phyloP scores from a whole-genome alignment of 306 rosid genomes.

The Gastrolobium bilobum region DNA sequence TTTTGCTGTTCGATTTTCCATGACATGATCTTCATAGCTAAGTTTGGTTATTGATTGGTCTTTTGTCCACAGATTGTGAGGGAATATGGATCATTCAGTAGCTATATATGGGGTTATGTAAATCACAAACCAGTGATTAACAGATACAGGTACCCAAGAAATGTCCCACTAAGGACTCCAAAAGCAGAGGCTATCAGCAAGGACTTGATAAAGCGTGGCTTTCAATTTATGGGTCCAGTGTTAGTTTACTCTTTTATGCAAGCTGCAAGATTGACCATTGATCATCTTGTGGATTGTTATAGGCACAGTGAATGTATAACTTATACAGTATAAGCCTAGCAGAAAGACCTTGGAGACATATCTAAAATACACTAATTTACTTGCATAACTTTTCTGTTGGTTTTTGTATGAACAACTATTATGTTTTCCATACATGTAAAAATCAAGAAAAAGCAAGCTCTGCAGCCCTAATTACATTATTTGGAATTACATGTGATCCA shows the following conservation, averaged over 20 bases:
- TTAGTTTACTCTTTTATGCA: constrained; percentile 96
- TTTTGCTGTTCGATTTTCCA: not conserved
- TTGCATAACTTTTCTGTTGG: not conserved
- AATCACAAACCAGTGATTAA: constrained; percentile 82
- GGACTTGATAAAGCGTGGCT: constrained; percentile 80
- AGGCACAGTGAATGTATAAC: constrained; percentile 79
- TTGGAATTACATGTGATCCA: too few species aligned
- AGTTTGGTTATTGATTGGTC: not conserved
- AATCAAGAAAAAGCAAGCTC: not conserved
- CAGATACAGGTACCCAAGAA: constrained; percentile 74
- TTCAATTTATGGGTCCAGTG: constrained; percentile 85
- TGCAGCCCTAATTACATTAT: too few species aligned
- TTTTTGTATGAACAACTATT: constrained; percentile 12
- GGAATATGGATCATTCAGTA: constrained; percentile 88
- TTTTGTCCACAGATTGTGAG: constrained; percentile 63
- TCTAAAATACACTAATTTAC: constrained; percentile 42
- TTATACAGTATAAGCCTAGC: too few species aligned
- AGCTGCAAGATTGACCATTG: constrained; percentile 91
- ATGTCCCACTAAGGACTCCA: constrained; percentile 82
- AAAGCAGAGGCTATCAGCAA: constrained; percentile 90
- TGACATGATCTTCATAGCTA: constrained; percentile 7
- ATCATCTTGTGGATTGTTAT: constrained; percentile 89
- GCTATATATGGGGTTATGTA: constrained; percentile 90
- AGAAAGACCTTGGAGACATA: constrained; percentile 97
- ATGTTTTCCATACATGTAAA: not conserved